Evolutionary conservation across 805 yeast genomes (phyloP).

Genomic region (Cyberlindnera misumaiensis): DNA sequence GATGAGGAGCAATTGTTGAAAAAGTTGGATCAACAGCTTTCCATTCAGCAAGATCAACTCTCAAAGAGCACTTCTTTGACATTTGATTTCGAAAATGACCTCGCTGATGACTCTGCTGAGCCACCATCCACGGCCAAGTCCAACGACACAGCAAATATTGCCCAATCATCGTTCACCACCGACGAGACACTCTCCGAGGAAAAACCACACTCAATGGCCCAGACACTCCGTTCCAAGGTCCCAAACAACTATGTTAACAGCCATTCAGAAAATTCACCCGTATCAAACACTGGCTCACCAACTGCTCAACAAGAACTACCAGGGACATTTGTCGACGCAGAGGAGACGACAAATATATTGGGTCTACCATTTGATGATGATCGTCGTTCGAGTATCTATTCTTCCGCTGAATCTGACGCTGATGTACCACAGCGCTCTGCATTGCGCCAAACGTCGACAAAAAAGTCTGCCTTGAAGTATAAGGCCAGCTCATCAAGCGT

Average conservation of each 20-base stretch:
- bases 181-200: constrained; percentile 12
- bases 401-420: constrained; percentile 1
- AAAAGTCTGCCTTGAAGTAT: constrained; percentile 36
- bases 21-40: not conserved
- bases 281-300: no score
- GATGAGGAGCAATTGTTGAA: constrained; percentile 4
- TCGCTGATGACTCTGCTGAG: constrained; percentile 13
- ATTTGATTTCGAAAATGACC: constrained; percentile 10
- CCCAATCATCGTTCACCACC: constrained; percentile 18
- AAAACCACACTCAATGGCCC: constrained; percentile 32
- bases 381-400: constrained; percentile 11
- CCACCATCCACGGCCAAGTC: constrained; percentile 24
- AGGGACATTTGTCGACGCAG: no score
- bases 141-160: constrained; percentile 11
- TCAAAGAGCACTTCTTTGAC: not conserved
- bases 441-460: constrained; percentile 31
- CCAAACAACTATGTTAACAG: constrained; percentile 18
- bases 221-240: constrained; percentile 37
- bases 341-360: no score
- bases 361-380: not conserved
- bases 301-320: no score
- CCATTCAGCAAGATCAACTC: not conserved
- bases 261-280: constrained; percentile 2
- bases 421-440: constrained; percentile 27
- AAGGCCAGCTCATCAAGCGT: constrained; percentile 18